Conservation (phyloP, 2,329 filamentous ascomycete genomes). For the Alternaria longipes region DNA sequence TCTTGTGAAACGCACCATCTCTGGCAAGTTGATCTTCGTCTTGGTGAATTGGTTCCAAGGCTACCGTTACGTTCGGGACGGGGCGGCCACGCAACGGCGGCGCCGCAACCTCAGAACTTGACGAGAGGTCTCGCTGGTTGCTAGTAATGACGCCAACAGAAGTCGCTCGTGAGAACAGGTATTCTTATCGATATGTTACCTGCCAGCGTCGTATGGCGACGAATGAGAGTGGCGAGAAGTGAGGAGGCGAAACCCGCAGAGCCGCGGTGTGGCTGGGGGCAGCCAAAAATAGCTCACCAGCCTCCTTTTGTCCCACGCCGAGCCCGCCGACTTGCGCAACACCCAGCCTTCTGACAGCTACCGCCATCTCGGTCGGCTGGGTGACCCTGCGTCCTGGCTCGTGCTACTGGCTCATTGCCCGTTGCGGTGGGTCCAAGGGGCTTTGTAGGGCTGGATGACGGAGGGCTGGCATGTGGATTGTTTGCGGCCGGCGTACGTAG, state of each 20-base stretch:
- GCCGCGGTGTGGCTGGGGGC: slow-evolving; percentile 17
- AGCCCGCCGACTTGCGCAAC: slow-evolving; percentile 7
- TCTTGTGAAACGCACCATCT: slow-evolving; percentile 6
- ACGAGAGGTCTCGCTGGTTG: not conserved
- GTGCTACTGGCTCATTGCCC: slow-evolving; percentile 11
- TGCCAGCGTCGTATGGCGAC: not conserved
- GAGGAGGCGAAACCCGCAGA: slow-evolving; percentile 8
- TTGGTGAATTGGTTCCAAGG: not conserved
- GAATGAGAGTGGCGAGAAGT: slow-evolving; percentile 5
- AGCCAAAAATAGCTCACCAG: slow-evolving; percentile 15
- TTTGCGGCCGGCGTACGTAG: slow-evolving; percentile 21
- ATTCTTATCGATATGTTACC: not conserved
- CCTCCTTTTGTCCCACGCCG: slow-evolving; percentile 3
- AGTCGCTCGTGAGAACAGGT: not conserved
- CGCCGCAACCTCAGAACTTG: not conserved
- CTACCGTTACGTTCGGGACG: not conserved
- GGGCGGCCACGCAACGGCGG: slow-evolving; percentile 6
- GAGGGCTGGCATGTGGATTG: slow-evolving; percentile 22
- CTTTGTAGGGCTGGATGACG: slow-evolving; percentile 13
- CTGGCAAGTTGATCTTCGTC: not conserved
- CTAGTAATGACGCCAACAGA: not conserved
- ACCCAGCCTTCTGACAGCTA: slow-evolving; percentile 9
- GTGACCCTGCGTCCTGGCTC: slow-evolving; percentile 2
- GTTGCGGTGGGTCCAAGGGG: slow-evolving; percentile 12
- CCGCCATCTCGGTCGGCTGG: slow-evolving; percentile 5